Base-by-base conservation (phyloP, 805 yeast genomes). In the Teunomyces tritomae region DNA sequence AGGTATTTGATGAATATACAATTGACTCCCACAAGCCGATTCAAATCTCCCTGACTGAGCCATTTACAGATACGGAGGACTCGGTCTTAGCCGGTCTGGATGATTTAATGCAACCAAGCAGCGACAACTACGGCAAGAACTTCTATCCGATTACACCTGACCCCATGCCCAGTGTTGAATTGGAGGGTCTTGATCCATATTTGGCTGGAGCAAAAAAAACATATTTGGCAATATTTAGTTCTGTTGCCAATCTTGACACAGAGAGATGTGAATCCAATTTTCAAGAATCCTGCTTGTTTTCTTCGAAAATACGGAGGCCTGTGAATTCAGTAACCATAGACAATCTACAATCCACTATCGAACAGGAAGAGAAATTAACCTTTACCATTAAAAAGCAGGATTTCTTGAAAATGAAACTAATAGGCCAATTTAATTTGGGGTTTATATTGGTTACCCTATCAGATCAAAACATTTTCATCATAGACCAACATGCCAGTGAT, bases 401-500 rank as follows among this genome's bases (percentile, higher is more conserved):
- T 57, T 94, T 94, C 58, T 56, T 63, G 3, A 62, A 74, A 3
- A 92, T 94, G 98, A 65, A 76, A 35, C 68, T 94, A 9, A 80
- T 92, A 5, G 99, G 99, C 0, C 99, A 94, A 66, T 94, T 94
- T 69, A 94, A 94, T 63, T 67, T 87, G n/a, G 99, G 98, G 0
- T 94, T 94, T 57, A 89, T 94, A n/a, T 62, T 91, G 14, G 94
- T 88, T 0, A 77, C 80, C 2, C 73, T 83, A 44, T 64, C 65
- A n/a, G 59, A 62, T 2, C 62, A 61, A 24, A 89, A 89, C 59
- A 57, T 92, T 28, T 91, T 94, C 57, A 91, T 94, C 29, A 77
- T 94, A 42, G 99, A 94, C 63, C 99, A 94, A 65, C 99, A 94
- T 70, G 99, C 99, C 0, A 87, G 96, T 54, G 99, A 94, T 68